phyloP scores from a whole-genome alignment of 1,139 yeast species.

The Nematodospora anomalae region DNA sequence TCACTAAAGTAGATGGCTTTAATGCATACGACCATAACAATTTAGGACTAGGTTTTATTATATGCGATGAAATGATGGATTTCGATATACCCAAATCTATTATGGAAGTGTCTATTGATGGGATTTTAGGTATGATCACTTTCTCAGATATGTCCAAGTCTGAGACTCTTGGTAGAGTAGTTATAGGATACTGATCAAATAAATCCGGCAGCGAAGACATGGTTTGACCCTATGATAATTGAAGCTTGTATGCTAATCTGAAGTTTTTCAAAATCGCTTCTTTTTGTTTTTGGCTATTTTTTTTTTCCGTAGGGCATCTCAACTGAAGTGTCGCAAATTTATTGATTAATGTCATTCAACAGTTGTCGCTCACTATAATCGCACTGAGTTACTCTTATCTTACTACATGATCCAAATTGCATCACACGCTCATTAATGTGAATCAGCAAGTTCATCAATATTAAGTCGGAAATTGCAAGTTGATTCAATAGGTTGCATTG shows the following conservation, averaged over 20 bases:
- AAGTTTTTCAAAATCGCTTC: background rate
- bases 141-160: slow-evolving; percentile 33
- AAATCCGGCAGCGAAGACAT: too few relatives aligned
- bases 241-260: background rate
- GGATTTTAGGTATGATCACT: slow-evolving; percentile 32
- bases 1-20: slow-evolving; percentile 58
- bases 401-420: too few relatives aligned
- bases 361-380: too few relatives aligned
- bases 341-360: too few relatives aligned
- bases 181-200: slow-evolving; percentile 30
- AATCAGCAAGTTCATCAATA: too few relatives aligned
- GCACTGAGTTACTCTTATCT: too few relatives aligned
- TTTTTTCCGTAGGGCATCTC: slow-evolving; percentile 7
- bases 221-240: slow-evolving; percentile 8
- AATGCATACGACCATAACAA: slow-evolving; percentile 72
- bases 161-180: slow-evolving; percentile 42
- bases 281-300: background rate
- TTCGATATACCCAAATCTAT: slow-evolving; percentile 72
- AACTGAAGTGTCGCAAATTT: too few relatives aligned
- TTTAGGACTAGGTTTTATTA: slow-evolving; percentile 79
- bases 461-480: too few relatives aligned
- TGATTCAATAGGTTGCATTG: too few relatives aligned
- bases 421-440: too few relatives aligned
- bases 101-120: slow-evolving; percentile 25
- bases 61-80: slow-evolving; percentile 69